Conservation (phyloP, 2,329 filamentous ascomycete genomes). For the Colletotrichum orbiculare region DNA sequence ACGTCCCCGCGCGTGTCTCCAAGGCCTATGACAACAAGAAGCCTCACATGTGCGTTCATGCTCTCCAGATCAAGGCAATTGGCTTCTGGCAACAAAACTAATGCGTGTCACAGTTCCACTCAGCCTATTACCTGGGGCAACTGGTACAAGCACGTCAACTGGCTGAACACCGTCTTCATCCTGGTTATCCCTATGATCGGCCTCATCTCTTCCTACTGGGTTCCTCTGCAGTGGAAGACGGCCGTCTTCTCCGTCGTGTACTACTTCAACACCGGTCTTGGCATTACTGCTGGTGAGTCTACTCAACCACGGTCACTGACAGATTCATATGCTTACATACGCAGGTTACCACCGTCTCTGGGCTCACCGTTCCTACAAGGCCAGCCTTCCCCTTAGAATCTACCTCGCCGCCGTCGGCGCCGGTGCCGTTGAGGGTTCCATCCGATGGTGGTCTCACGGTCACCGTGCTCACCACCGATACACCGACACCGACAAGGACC, state of each 20-base stretch:
- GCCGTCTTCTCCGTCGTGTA: constrained; percentile 79
- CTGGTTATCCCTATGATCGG: constrained; percentile 80
- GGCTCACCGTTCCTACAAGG: constrained; percentile 88
- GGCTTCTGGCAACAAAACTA: background rate
- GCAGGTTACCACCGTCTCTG: constrained; percentile 74
- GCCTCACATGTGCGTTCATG: constrained; percentile 71
- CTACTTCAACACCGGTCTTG: constrained; percentile 86
- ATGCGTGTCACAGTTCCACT: constrained; percentile 62
- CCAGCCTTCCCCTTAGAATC: constrained; percentile 78
- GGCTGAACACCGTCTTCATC: constrained; percentile 88
- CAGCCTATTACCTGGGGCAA: constrained; percentile 82
- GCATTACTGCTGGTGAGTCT: constrained; percentile 77
- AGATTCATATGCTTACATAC: background rate
- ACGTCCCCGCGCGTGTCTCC: constrained; percentile 59
- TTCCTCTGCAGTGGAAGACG: constrained; percentile 78
- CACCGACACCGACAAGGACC: constrained; percentile 92
- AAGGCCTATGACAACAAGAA: constrained; percentile 71
- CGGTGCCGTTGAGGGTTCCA: constrained; percentile 86
- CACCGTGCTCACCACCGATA: constrained; percentile 92
- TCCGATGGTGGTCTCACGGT: constrained; percentile 89
- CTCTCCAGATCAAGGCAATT: background rate
- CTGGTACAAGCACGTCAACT: constrained; percentile 94
- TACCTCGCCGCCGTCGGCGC: constrained; percentile 85
- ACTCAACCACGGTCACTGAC: background rate
- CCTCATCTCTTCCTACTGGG: constrained; percentile 80